A percentile compares a stretch with the other conserved stretches of the same genome.
Conservation (phyloP, 768 basidiomycete species). For the Lactifluus subvellereus region DNA sequence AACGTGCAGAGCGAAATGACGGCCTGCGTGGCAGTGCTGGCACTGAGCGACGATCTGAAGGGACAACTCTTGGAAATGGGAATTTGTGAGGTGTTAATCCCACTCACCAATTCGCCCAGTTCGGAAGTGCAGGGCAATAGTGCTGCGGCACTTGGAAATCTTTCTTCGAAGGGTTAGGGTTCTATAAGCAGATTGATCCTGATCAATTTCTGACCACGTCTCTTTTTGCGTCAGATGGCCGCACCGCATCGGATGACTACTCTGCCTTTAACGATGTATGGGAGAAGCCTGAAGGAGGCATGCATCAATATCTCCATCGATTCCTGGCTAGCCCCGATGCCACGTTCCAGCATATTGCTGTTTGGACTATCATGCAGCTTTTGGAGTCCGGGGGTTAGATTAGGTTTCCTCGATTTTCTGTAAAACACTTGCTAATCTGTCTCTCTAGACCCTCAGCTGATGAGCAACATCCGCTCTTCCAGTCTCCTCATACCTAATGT, state of each 20-base stretch:
- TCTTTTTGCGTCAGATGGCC: constrained; percentile 50
- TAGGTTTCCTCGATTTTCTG: not conserved
- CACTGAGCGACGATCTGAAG: constrained; percentile 94
- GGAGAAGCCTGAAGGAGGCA: constrained; percentile 96
- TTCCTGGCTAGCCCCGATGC: constrained; percentile 92
- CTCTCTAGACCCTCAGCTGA: constrained; percentile 72
- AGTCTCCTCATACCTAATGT: constrained; percentile 79
- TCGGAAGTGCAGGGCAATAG: constrained; percentile 99
- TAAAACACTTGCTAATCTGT: constrained; percentile 1
- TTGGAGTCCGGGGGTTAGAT: constrained; percentile 85
- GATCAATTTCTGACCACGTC: not conserved
- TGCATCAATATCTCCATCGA: constrained; percentile 90
- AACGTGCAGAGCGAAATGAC: constrained; percentile 99
- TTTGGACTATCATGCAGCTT: constrained; percentile 98
- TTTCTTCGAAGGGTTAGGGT: constrained; percentile 85
- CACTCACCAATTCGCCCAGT: constrained; percentile 90
- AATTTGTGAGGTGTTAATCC: constrained; percentile 95
- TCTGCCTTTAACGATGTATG: constrained; percentile 97
- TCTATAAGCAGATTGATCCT: not conserved
- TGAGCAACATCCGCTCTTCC: constrained; percentile 85
- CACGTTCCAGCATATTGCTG: constrained; percentile 99
- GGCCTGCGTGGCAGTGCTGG: constrained; percentile 94
- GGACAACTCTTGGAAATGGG: constrained; percentile 97
- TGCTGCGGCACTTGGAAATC: constrained; percentile 93
- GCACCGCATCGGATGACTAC: constrained; percentile 79